Conservation (phyloP, 2,329 filamentous ascomycete species). For the Colletotrichum sp. region DNA sequence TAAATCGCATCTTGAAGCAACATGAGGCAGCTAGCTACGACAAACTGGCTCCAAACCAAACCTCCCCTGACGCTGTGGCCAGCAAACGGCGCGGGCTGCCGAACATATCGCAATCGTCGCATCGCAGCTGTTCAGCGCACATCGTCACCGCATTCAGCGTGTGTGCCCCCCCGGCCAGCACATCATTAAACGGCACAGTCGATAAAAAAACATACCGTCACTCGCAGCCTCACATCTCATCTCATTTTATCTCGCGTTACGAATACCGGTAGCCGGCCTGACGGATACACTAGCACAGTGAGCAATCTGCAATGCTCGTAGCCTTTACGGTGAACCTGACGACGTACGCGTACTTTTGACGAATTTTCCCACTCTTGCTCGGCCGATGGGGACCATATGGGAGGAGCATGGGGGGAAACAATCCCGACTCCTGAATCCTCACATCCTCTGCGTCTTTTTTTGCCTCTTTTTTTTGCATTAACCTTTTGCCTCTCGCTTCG, state of each 20-base stretch:
- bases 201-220: not conserved
- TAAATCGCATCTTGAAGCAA: not conserved
- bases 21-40: not conserved
- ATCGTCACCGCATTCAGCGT: not conserved
- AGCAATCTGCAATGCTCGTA: not conserved
- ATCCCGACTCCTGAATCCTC: not conserved
- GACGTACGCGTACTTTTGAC: not conserved
- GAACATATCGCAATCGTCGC: not conserved
- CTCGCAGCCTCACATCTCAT: not conserved
- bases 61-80: not conserved
- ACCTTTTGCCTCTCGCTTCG: constrained; percentile 1
- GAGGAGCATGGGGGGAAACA: not conserved
- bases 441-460: not conserved
- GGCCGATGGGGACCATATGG: not conserved
- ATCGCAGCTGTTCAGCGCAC: not conserved
- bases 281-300: not conserved
- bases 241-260: constrained; percentile 6
- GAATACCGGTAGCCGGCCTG: not conserved
- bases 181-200: not conserved
- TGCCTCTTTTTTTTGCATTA: not conserved
- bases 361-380: not conserved
- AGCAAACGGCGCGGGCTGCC: not conserved
- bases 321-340: not conserved
- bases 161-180: not conserved
- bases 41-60: not conserved